These are phyloP conservation scores for Colletotrichum lini DNA, from an alignment of 2,329 filamentous ascomycete genomes.

Conservation along the genomic window DNA sequence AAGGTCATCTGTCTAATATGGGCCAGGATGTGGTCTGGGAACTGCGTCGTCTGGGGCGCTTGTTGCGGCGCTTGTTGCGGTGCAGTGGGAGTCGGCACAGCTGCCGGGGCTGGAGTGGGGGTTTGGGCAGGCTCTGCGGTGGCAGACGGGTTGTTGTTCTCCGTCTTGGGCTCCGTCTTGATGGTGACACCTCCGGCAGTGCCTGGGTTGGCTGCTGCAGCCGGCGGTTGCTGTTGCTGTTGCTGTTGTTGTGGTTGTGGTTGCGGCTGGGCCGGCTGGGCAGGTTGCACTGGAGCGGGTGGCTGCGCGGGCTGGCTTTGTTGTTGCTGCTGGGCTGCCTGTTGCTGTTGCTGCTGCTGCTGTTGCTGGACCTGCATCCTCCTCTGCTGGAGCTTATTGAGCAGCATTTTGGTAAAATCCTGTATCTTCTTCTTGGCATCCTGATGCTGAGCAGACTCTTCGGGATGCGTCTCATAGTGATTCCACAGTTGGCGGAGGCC, in stretches of 20 bases:
- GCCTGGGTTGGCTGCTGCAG: conserved; percentile 15
- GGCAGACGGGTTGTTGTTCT: conserved; percentile 21
- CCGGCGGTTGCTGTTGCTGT: conserved; percentile 35
- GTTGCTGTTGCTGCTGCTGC: conserved; percentile 49
- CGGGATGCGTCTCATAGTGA: conserved; percentile 63
- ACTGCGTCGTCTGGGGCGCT: conserved; percentile 49
- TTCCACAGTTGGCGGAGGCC: conserved; percentile 69
- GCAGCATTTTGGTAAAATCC: conserved; percentile 73
- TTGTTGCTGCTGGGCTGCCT: conserved; percentile 25
- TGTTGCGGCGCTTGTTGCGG: conserved; percentile 36
- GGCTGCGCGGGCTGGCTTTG: conserved; percentile 39
- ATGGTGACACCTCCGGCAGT: conserved; percentile 27
- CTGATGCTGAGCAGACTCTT: conserved; percentile 64
- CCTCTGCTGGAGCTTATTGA: conserved; percentile 62
- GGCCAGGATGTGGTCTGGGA: conserved; percentile 61
- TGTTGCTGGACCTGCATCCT: conserved; percentile 54
- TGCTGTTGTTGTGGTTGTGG: conserved; percentile 36
- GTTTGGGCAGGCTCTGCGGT: conserved; percentile 35
- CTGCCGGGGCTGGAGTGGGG: conserved; percentile 27
- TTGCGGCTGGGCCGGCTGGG: conserved; percentile 42
- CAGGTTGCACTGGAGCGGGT: conserved; percentile 45
- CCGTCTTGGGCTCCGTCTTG: conserved; percentile 37
- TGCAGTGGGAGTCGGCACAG: conserved; percentile 25
- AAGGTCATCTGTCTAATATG: conserved; percentile 66
- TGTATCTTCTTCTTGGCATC: conserved; percentile 70